phyloP scores from a whole-genome alignment of 2,329 filamentous ascomycete genomes.

The Xylariaceae sp. region DNA sequence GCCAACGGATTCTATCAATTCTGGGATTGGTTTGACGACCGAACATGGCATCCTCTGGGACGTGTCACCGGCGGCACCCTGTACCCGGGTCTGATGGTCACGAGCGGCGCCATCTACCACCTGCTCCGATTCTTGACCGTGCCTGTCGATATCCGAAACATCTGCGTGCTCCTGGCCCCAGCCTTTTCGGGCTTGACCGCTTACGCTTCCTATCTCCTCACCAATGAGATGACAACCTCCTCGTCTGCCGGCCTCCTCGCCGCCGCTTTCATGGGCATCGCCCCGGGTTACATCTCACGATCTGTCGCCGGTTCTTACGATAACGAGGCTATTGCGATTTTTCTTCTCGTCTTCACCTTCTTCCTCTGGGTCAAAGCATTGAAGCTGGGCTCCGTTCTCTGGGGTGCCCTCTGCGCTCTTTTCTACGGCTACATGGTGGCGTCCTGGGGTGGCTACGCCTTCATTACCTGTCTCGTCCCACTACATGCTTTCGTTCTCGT shows the following conservation, averaged over 20 bases:
- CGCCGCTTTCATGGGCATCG: conserved; percentile 95
- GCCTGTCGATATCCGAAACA: conserved; percentile 97
- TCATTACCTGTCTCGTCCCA: conserved; percentile 96
- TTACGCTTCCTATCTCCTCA: conserved; percentile 90
- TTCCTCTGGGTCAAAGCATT: conserved; percentile 99
- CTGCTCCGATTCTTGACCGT: conserved; percentile 85
- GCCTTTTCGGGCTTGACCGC: conserved; percentile 94
- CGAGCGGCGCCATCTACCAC: conserved; percentile 96
- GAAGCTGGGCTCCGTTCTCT: conserved; percentile 95
- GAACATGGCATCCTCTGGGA: conserved; percentile 98
- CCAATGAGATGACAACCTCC: conserved; percentile 95
- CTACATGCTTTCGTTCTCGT: conserved; percentile 93
- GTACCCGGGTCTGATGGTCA: conserved; percentile 98
- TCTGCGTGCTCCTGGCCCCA: conserved; percentile 94
- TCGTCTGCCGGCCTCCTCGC: conserved; percentile 93
- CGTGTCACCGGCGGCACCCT: conserved; percentile 98
- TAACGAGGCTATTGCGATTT: conserved; percentile 99
- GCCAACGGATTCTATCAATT: conserved; percentile 98
- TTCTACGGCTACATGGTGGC: conserved; percentile 99
- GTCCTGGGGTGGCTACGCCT: conserved; percentile 99
- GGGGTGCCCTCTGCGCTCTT: conserved; percentile 90
- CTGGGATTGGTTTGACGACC: conserved; percentile 99
- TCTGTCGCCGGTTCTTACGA: conserved; percentile 98
- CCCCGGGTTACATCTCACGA: conserved; percentile 95
- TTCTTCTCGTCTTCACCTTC: conserved; percentile 97